Evolutionary conservation across 108 stramenopile species (phyloP).

Genomic region (Epipyxis sp.): DNA sequence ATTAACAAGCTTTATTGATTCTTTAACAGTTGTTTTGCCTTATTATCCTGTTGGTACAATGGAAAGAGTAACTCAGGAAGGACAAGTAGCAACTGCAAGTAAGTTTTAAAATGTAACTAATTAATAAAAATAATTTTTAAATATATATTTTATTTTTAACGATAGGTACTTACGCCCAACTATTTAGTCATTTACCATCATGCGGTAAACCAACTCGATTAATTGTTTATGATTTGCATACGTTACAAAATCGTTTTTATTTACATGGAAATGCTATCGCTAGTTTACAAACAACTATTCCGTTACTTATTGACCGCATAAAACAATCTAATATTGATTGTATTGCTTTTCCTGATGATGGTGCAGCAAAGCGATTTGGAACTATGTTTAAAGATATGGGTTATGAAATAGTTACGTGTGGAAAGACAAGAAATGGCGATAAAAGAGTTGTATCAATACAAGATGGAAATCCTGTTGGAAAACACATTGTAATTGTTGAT

Average conservation of each 20-base stretch:
- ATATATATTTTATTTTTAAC: too few relatives aligned
- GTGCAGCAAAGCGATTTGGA: slow-evolving; percentile 33
- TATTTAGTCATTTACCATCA: neutral
- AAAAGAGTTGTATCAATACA: slow-evolving; percentile 2
- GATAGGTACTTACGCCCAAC: neutral
- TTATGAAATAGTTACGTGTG: slow-evolving; percentile 18
- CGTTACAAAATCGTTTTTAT: slow-evolving; percentile 32
- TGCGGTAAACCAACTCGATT: slow-evolving; percentile 9
- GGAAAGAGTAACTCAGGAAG: slow-evolving; percentile 29
- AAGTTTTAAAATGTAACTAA: neutral
- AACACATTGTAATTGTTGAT: slow-evolving; percentile 48
- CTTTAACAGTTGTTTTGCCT: slow-evolving; percentile 30
- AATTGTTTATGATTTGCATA: slow-evolving; percentile 28
- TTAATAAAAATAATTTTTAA: too few relatives aligned
- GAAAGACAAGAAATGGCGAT: slow-evolving; percentile 15
- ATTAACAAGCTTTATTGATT: neutral
- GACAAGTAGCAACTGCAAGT: slow-evolving; percentile 32
- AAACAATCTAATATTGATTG: neutral
- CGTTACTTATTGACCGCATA: neutral
- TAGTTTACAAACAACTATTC: slow-evolving; percentile 3
- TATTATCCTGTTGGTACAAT: slow-evolving; percentile 34
- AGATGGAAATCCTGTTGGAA: slow-evolving; percentile 32
- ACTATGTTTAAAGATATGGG: neutral
- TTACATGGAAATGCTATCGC: slow-evolving; percentile 24
- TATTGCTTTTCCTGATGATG: slow-evolving; percentile 35